Evolutionary conservation across 2,329 filamentous ascomycete species (phyloP), one percentile per base, ranked within the genome.

Genomic region (Tolypocladium endophyticum): DNA sequence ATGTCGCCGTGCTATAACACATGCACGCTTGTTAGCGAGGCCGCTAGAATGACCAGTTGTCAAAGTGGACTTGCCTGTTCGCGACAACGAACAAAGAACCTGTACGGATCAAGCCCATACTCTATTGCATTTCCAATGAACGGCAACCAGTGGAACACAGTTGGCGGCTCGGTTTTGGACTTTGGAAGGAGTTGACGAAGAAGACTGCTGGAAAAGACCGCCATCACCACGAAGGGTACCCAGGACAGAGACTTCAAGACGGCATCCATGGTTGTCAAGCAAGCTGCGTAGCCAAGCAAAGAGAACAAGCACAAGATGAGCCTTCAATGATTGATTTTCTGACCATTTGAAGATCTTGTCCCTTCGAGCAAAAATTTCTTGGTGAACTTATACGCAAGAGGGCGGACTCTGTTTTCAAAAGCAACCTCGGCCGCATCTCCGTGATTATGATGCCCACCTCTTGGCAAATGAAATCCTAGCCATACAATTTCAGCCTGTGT

Each of bases 41-140:
- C 16, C 14, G 3, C 23, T 16, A 8, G 0, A 14, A 14, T 3
- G 47, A n/a, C 47, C 41, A 35, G 43, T 47, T 47, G 23, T 23
- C 18, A 12, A 30, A 9, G 3, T 6, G 43, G 41, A 72, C 76
- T 63, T 69, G 91, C 89, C 87, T 95, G 94, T 68, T 83, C 80
- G 67, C 86, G 86, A 75, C 83, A 83, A 71, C 80, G 86, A 83
- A 67, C 80, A 79, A 97, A 96, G 82, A 97, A 97, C 57, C 79
- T 81, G 70, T 90, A 92, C 18, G 93, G 93, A 70, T 97, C 91
- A 76, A 97, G 97, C 73, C 93, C 93, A 77, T 97, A 99, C 50
- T 85, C 89, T 68, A 97, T 80, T 61, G 94, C 97, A 78, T 88
- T 97, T 64, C 93, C 93, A 68, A 99, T 81, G 66, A 96, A 76